These are phyloP conservation scores for Coemansia sp. DNA, from an alignment of 192 early-diverging fungal species.

Conservation along the genomic window DNA sequence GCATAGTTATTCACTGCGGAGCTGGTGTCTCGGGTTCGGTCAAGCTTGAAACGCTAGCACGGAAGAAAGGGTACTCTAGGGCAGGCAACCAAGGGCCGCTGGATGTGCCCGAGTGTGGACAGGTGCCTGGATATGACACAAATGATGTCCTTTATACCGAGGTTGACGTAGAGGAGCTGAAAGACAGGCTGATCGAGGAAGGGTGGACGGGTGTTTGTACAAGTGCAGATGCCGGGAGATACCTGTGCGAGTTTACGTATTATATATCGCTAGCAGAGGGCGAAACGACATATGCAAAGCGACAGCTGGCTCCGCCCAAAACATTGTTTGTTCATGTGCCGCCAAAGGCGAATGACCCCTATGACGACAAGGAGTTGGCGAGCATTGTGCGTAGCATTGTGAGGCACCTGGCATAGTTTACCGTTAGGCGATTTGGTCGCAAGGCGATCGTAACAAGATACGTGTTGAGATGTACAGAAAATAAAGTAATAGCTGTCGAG, in stretches of 20 bases:
- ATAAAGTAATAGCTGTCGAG: too few species aligned
- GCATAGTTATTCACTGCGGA: conserved; percentile 56
- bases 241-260: conserved; percentile 61
- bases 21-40: conserved; percentile 43
- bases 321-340: conserved; percentile 54
- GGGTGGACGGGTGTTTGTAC: conserved; percentile 34
- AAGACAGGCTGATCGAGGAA: conserved; percentile 19
- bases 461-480: too few species aligned
- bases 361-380: conserved; percentile 27
- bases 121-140: conserved; percentile 32
- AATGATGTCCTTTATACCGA: conserved; percentile 28
- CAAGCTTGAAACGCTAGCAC: conserved; percentile 50
- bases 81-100: conserved; percentile 46
- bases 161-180: conserved; percentile 40
- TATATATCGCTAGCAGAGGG: conserved; percentile 52
- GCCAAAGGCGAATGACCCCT: conserved; percentile 25
- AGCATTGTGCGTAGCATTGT: conserved; percentile 31
- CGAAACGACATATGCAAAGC: conserved; percentile 7
- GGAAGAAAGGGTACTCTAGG: conserved; percentile 47
- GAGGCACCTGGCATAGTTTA: conserved; percentile 6
- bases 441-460: too few species aligned
- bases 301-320: conserved; percentile 10
- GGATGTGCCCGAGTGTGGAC: conserved; percentile 25
- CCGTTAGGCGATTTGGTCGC: too few species aligned
- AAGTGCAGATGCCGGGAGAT: conserved; percentile 54